Percentiles rank a stretch among this genome's conserved stretches.
These are phyloP conservation scores for Boletus sp. DNA, from an alignment of 1,284 basidiomycete species.

Conservation along the genomic window DNA sequence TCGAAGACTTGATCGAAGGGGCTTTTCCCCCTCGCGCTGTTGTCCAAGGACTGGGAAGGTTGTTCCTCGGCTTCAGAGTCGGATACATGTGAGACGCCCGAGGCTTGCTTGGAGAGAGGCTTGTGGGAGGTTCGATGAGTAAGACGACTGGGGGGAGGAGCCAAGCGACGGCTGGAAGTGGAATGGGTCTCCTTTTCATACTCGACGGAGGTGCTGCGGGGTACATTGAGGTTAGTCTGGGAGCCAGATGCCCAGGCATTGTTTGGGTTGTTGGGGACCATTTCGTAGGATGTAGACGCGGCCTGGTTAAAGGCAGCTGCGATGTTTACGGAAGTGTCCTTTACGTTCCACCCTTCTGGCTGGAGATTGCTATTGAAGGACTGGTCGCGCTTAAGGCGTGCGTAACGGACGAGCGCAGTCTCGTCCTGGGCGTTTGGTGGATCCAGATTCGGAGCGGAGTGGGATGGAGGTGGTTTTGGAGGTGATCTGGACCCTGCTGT, in stretches of 20 bases:
- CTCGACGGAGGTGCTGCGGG: constrained; percentile 72
- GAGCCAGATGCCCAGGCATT: constrained; percentile 61
- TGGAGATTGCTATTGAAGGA: constrained; percentile 42
- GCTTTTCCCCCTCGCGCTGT: constrained; percentile 49
- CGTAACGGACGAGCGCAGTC: constrained; percentile 47
- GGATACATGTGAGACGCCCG: constrained; percentile 48
- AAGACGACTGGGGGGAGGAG: constrained; percentile 49
- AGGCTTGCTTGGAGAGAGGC: constrained; percentile 49
- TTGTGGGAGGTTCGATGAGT: constrained; percentile 35
- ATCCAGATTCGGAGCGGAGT: constrained; percentile 36
- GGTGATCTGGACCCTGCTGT: constrained; percentile 56
- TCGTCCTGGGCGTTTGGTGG: constrained; percentile 37
- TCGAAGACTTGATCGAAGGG: constrained; percentile 58
- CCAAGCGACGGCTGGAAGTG: constrained; percentile 49
- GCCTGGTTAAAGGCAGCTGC: constrained; percentile 77
- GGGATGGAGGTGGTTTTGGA: constrained; percentile 40
- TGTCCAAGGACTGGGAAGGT: constrained; percentile 21
- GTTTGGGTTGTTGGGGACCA: constrained; percentile 48
- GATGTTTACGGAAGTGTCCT: constrained; percentile 81
- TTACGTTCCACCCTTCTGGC: constrained; percentile 66
- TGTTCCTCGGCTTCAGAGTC: constrained; percentile 62
- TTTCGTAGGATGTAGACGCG: constrained; percentile 43
- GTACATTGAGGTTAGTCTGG: constrained; percentile 45
- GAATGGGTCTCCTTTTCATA: constrained; percentile 65
- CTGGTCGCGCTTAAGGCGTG: constrained; percentile 50